Evolutionary conservation across 2,329 filamentous ascomycete genomes (phyloP).

Genomic region (Penicillium sp.): DNA sequence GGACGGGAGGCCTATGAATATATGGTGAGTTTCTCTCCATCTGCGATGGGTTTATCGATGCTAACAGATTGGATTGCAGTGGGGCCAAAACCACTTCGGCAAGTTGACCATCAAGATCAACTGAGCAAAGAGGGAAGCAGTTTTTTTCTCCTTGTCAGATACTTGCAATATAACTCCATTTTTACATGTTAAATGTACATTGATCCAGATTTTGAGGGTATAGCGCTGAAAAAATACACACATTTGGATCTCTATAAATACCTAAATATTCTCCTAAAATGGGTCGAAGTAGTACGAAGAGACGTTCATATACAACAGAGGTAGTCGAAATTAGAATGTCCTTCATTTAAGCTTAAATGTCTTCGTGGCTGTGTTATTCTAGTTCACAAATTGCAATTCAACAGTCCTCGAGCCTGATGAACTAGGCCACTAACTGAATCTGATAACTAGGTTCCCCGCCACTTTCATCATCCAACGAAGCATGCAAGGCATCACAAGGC

Average conservation of each 20-base stretch:
- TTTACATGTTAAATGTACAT: background rate
- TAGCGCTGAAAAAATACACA: background rate
- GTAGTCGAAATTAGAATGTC: background rate
- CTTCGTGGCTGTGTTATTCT: too few relatives aligned
- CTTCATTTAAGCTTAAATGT: too few relatives aligned
- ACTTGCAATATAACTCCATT: background rate
- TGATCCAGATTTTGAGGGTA: background rate
- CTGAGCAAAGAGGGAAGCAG: constrained; percentile 13
- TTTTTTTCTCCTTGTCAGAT: background rate
- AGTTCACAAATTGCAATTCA: background rate
- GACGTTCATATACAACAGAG: background rate
- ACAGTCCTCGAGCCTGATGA: background rate
- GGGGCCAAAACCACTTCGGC: constrained; percentile 56
- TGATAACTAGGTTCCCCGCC: constrained; percentile 16
- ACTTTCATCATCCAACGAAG: constrained; percentile 1
- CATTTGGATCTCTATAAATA: too few relatives aligned
- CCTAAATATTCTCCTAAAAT: background rate
- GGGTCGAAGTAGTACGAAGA: background rate
- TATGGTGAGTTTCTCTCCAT: constrained; percentile 42
- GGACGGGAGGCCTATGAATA: constrained; percentile 56
- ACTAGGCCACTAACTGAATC: background rate
- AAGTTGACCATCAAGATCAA: constrained; percentile 53
- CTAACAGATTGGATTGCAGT: constrained; percentile 31
- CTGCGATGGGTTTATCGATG: background rate
- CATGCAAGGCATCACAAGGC: background rate